Conservation (phyloP, 2,329 filamentous ascomycete species). For the Alternaria rosae region DNA sequence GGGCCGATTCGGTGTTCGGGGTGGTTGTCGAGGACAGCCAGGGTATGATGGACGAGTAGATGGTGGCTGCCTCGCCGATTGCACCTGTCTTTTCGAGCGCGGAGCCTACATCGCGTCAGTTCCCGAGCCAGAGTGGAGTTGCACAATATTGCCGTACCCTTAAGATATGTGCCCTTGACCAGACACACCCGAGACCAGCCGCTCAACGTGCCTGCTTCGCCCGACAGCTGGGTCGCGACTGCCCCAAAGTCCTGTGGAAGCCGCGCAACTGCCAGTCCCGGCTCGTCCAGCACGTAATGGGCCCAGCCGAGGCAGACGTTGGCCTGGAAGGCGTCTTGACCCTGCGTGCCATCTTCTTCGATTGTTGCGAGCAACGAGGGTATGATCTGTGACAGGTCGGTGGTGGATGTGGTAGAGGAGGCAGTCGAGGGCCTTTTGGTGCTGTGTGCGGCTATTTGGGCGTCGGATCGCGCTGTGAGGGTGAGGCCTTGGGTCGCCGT, state of each 20-base stretch:
- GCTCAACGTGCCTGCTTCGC: constrained; percentile 55
- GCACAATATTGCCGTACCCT: constrained; percentile 59
- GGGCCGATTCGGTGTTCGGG: constrained; percentile 56
- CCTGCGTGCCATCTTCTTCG: constrained; percentile 50
- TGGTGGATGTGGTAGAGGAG: constrained; percentile 46
- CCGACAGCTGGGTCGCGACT: constrained; percentile 30
- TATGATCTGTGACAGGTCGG: constrained; percentile 45
- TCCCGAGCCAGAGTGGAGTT: neutral
- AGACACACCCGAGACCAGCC: constrained; percentile 86
- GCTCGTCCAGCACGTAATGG: constrained; percentile 78
- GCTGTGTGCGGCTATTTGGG: constrained; percentile 55
- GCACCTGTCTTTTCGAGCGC: constrained; percentile 55
- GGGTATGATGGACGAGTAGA: constrained; percentile 71
- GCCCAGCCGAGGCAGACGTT: constrained; percentile 85
- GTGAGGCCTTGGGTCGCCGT: constrained; percentile 52
- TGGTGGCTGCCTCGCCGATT: constrained; percentile 66
- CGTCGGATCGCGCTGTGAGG: constrained; percentile 56
- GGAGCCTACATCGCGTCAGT: constrained; percentile 48
- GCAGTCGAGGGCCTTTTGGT: constrained; percentile 52
- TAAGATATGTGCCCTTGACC: constrained; percentile 79
- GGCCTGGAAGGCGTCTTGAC: constrained; percentile 75
- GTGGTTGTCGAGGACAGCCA: constrained; percentile 66
- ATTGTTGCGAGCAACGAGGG: constrained; percentile 51
- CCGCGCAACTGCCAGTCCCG: constrained; percentile 64
- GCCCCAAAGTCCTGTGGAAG: constrained; percentile 68